Evolutionary conservation across 768 basidiomycete species (phyloP).

Genomic region (Saitozyma podzolica): DNA sequence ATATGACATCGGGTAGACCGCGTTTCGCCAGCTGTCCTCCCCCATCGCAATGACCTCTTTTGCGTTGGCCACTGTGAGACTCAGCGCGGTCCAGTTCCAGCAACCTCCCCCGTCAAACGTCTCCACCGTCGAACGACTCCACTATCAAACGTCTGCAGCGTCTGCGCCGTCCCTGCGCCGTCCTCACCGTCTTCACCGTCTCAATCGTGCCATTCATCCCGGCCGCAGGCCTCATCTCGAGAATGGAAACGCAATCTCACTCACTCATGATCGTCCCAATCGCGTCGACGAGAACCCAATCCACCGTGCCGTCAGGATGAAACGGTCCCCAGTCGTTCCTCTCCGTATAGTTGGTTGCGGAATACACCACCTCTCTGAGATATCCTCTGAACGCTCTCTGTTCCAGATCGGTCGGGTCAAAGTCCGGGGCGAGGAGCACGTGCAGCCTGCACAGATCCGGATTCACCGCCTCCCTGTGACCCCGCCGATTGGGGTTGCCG

Average conservation of each 20-base stretch:
- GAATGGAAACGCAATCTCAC: conserved; percentile 9
- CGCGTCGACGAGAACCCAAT: conserved; percentile 47
- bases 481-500: conserved; percentile 22
- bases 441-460: conserved; percentile 30
- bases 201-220: no score
- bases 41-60: conserved; percentile 29
- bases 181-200: no score
- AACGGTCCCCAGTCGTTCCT: conserved; percentile 48
- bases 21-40: conserved; percentile 34
- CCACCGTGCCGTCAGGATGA: conserved; percentile 35
- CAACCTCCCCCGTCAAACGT: no score
- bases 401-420: conserved; percentile 15
- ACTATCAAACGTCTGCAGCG: no score
- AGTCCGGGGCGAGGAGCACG: conserved; percentile 26
- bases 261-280: conserved; percentile 44
- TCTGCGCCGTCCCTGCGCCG: no score
- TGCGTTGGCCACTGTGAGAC: conserved; percentile 31
- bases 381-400: conserved; percentile 32
- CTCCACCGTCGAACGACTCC: no score
- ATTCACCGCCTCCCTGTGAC: conserved; percentile 22
- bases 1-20: conserved; percentile 31
- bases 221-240: no score
- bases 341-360: conserved; percentile 24
- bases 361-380: conserved; percentile 37
- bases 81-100: background rate